Evolutionary conservation across 495 filamentous ascomycete genomes (phyloP), one percentile per base, ranked within the genome.

Genomic region (Achaetomiella virescens): DNA sequence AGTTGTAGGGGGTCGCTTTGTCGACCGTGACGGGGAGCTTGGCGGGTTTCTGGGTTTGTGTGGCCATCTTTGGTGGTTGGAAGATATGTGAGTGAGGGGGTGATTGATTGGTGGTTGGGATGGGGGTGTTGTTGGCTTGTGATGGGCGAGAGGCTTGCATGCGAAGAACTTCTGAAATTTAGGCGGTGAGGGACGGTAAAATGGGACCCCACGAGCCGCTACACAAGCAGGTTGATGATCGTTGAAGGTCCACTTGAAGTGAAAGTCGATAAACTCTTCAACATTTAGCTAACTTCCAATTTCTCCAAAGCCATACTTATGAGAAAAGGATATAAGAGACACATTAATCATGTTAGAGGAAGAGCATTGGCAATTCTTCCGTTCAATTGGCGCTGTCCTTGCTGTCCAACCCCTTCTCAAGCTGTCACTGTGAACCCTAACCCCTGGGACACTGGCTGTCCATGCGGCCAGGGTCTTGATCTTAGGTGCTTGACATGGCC

Each of bases 1-100:
- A 96, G 66, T 85, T 89, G 77, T 92, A 92, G 40, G 89, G 91
- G 1, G 83, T 95, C 0, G 89, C 88, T 68, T 91, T 91, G 25
- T 82, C 75, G 70, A 91, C 87, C 9, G 78, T 84, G 55, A 91
- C 79, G 48, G 72, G 67, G 57, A 77, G 74, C 62, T 77, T 76
- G 51, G 70, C 59, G 25, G 61, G 45, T 54, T 62, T 62, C 18
- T 33, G 10, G 31, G 61, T 25, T 48, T 65, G 21, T 54, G 62
- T 49, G 44, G 73, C 59, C 73, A 75, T 77, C 51, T 42, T 65
- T 63, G 17, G n/a, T 58, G 27, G 47, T 48, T 47, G 59, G 43
- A 12, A 37, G 33, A 41, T 36, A 5, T 31, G 27, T 9, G 31
- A 25, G 46, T 36, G 25, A 2, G 44, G 31, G 20, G 25, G n/a